Evolutionary conservation across 2,329 filamentous ascomycete genomes (phyloP), one percentile per base, ranked within the genome.

Genomic region (Colletotrichum ledebouriae): DNA sequence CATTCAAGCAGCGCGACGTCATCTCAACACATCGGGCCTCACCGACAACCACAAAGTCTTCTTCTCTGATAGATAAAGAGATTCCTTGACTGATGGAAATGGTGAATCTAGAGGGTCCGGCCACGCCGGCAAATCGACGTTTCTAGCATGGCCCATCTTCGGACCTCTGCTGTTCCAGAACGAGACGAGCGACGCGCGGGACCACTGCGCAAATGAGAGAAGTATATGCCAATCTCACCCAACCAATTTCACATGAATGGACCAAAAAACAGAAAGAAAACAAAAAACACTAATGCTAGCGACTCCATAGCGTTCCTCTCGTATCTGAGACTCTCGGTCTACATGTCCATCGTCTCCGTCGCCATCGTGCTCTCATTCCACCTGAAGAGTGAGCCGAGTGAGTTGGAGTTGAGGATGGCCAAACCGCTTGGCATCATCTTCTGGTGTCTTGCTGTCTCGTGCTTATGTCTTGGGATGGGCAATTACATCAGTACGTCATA

Each of bases 321-420:
- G 2, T 98, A 96, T 86, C 88, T 98, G 20, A 90, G 94, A 4
- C 87, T 98, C 2, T 90, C 92, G 37, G 88, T 97, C 73, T 97
- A 97, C 82, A 94, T 98, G 87, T 90, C 94, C 71, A 85, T 99
- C 59, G 94, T 98, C 9, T 89, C 93, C 33, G 88, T 97, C 37
- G 95, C 96, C 58, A 97, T 99, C 72, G 90, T 97, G 10, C 85
- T 98, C 58, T 97, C 93, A 13, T 99, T 99, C 78, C 95, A 99
- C 76, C 86, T 99, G 57, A 94, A 94, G 75, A 84, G 84, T 17
- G 81, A 90, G 73, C 93, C 96, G 0, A 87, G 89, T 0, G 76
- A 82, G 0, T 78, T 93, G 13, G 96, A 99, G 82, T 83, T 88
- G 68, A 87, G 87, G 49, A 90, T 98, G 79, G 91, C 96, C 0